phyloP scores from a whole-genome alignment of 2,329 filamentous ascomycete species.

The Trichothecium sympodiale region DNA sequence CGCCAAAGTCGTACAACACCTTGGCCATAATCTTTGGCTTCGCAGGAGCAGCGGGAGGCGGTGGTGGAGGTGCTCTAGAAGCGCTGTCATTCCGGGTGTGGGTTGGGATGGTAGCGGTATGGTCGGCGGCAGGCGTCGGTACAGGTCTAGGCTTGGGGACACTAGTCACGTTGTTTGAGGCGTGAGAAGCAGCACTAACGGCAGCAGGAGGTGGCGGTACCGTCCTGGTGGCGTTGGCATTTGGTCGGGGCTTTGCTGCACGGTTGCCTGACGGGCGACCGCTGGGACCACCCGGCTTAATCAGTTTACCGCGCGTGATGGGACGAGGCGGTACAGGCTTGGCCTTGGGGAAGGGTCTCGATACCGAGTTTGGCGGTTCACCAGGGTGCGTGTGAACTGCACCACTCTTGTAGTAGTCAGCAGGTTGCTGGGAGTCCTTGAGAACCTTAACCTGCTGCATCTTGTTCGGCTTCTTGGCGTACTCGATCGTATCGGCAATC shows the following conservation, averaged over 20 bases:
- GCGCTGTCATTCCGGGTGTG: constrained; percentile 44
- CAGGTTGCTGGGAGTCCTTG: constrained; percentile 68
- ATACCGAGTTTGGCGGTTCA: constrained; percentile 72
- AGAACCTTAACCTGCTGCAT: constrained; percentile 77
- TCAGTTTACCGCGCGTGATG: constrained; percentile 86
- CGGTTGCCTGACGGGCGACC: constrained; percentile 57
- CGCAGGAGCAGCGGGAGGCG: constrained; percentile 53
- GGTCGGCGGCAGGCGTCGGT: constrained; percentile 18
- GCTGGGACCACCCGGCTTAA: constrained; percentile 79
- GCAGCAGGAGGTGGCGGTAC: constrained; percentile 23
- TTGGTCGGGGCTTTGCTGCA: constrained; percentile 30
- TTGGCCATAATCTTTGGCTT: constrained; percentile 69
- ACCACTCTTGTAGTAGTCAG: constrained; percentile 89
- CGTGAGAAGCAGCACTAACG: constrained; percentile 15
- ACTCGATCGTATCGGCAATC: constrained; percentile 78
- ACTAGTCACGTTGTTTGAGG: constrained; percentile 9
- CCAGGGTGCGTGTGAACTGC: constrained; percentile 79
- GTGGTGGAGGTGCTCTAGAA: constrained; percentile 49
- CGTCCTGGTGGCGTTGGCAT: constrained; percentile 17
- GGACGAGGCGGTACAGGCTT: constrained; percentile 81
- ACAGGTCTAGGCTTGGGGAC: constrained; percentile 16
- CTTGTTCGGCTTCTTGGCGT: constrained; percentile 96
- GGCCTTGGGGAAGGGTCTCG: constrained; percentile 73
- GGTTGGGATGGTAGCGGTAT: constrained; percentile 21
- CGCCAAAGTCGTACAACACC: constrained; percentile 85